A percentile compares a stretch with the other conserved stretches of the same genome.
These are phyloP conservation scores for Lachancea sp. DNA, from an alignment of 805 yeast species.

Conservation along the genomic window DNA sequence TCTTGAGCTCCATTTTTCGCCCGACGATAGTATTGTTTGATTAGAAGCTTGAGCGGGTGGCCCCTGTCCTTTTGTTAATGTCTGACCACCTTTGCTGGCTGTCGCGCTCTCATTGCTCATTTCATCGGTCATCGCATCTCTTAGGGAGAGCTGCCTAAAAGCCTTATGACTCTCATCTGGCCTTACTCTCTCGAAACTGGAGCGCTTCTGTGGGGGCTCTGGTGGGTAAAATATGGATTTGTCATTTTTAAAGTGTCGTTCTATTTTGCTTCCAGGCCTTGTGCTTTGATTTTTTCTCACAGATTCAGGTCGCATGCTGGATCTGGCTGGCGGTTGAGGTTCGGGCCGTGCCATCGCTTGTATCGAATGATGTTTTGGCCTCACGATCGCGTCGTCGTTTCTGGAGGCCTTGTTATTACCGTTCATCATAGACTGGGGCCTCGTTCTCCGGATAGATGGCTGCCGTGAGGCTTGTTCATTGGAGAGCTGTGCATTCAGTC, in stretches of 20 bases:
- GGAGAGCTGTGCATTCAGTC: constrained; percentile 58
- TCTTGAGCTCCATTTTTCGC: constrained; percentile 43
- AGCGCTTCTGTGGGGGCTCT: constrained; percentile 37
- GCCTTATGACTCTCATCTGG: constrained; percentile 31
- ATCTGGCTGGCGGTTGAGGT: constrained; percentile 10
- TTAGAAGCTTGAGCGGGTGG: constrained; percentile 12
- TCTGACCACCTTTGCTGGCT: constrained; percentile 1
- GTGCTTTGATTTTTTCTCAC: constrained; percentile 31
- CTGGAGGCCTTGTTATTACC: background rate
- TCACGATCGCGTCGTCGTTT: constrained; percentile 6
- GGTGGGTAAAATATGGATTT: constrained; percentile 30
- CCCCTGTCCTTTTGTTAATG: constrained; percentile 16
- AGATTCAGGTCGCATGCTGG: constrained; percentile 6
- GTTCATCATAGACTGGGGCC: constrained; percentile 23
- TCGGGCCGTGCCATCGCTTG: background rate
- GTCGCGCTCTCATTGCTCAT: constrained; percentile 11
- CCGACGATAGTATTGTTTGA: constrained; percentile 12
- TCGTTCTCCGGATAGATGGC: constrained; percentile 11
- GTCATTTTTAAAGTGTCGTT: constrained; percentile 13
- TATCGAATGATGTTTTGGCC: constrained; percentile 7
- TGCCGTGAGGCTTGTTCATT: constrained; percentile 21
- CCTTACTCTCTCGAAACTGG: constrained; percentile 52
- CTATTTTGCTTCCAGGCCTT: constrained; percentile 22
- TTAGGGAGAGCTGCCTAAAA: constrained; percentile 34
- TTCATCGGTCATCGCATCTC: constrained; percentile 25